Evolutionary conservation across 2,329 filamentous ascomycete species (phyloP).

Genomic region (Rhinocladiella similis): DNA sequence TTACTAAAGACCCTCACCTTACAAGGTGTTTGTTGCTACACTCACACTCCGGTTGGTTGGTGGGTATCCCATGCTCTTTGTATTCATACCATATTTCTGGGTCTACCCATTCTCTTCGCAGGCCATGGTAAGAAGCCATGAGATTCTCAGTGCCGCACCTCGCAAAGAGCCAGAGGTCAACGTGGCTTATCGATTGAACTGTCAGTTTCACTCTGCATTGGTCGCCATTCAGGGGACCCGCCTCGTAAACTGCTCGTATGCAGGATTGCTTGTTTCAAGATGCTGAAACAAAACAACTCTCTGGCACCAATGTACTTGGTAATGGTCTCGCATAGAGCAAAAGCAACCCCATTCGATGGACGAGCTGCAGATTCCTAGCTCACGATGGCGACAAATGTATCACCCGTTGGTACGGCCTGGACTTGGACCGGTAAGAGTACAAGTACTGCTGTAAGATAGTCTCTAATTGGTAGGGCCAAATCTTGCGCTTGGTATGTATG

Average conservation of each 20-base stretch:
- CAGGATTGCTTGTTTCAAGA: no score
- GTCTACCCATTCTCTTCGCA: not conserved
- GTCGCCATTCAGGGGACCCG: not conserved
- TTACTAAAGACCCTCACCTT: conserved; percentile 46
- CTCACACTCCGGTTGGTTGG: conserved; percentile 38
- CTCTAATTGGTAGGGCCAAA: not conserved
- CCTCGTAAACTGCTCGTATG: no score
- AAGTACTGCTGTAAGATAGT: conserved; percentile 8
- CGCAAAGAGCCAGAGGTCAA: not conserved
- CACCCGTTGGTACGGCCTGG: conserved; percentile 2
- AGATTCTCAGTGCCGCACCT: conserved; percentile 1
- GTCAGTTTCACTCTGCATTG: not conserved
- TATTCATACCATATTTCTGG: conserved; percentile 8
- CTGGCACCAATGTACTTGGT: no score
- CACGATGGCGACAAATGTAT: not conserved
- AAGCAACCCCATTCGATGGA: no score
- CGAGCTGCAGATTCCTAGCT: not conserved
- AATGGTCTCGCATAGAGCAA: no score
- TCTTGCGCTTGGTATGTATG: no score
- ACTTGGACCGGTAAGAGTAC: conserved; percentile 13
- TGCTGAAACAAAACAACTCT: no score
- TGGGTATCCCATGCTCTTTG: conserved; percentile 41
- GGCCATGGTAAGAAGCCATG: conserved; percentile 19
- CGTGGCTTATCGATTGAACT: no score
- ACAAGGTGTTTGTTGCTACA: conserved; percentile 13